A percentile compares a stretch with the other conserved stretches of the same genome.
phyloP scores from a whole-genome alignment of 179 eudicot genomes.

The Gypsophila paniculata region DNA sequence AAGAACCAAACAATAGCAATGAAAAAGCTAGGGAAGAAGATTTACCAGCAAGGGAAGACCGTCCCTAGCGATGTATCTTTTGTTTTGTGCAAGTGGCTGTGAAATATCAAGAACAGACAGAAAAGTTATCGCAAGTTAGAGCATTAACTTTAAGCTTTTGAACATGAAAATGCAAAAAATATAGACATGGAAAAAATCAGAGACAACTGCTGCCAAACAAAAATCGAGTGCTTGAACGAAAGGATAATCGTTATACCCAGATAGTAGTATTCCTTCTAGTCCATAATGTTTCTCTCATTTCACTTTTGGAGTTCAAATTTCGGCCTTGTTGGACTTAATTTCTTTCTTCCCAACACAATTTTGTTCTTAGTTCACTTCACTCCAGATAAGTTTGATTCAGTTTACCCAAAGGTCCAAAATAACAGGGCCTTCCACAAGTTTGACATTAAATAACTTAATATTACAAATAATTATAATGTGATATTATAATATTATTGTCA shows the following conservation, averaged over 20 bases:
- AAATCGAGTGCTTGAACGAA: neutral
- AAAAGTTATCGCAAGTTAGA: neutral
- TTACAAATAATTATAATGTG: too few relatives aligned
- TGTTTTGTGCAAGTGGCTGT: slow-evolving; percentile 88
- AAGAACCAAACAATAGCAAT: neutral
- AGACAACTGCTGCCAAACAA: neutral
- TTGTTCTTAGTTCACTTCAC: too few relatives aligned
- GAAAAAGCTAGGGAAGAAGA: slow-evolving; percentile 7
- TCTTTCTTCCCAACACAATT: too few relatives aligned
- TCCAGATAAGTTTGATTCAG: too few relatives aligned
- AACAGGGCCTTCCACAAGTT: too few relatives aligned
- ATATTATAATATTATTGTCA: too few relatives aligned
- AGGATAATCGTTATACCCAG: neutral
- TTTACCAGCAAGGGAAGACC: slow-evolving; percentile 72
- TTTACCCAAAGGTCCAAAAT: too few relatives aligned
- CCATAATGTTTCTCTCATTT: neutral
- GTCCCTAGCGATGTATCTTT: slow-evolving; percentile 77
- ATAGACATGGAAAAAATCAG: neutral
- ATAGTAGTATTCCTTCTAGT: neutral
- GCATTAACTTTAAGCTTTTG: neutral
- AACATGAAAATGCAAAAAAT: neutral
- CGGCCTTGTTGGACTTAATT: too few relatives aligned
- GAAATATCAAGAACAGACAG: slow-evolving; percentile 11
- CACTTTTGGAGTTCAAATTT: too few relatives aligned
- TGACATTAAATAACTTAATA: too few relatives aligned